phyloP scores from a whole-genome alignment of 2,329 filamentous ascomycete species.

The Microsporum audouinii region DNA sequence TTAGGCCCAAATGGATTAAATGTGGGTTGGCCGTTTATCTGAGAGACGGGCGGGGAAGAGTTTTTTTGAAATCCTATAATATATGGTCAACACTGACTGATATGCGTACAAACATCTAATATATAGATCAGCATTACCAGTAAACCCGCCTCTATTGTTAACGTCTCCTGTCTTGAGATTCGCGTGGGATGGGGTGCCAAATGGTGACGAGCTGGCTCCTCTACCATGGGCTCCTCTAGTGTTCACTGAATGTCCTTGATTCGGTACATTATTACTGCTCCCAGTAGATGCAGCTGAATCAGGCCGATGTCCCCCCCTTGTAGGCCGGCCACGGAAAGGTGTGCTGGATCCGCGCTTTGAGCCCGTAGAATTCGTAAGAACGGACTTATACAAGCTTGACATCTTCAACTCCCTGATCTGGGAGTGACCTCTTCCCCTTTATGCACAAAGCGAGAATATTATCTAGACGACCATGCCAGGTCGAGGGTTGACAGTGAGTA shows the following conservation, averaged over 20 bases:
- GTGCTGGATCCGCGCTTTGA: neutral
- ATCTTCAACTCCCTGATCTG: neutral
- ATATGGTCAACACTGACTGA: neutral
- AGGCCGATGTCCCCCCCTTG: neutral
- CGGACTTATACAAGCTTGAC: constrained; percentile 2
- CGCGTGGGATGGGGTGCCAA: neutral
- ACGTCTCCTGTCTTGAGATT: neutral
- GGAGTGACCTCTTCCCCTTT: neutral
- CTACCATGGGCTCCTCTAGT: neutral
- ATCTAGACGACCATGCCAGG: neutral
- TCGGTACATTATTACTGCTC: neutral
- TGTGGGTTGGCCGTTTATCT: neutral
- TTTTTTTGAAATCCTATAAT: neutral
- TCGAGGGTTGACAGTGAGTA: neutral
- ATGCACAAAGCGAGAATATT: neutral
- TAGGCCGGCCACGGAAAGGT: neutral
- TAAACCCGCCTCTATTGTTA: neutral
- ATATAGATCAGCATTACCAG: neutral
- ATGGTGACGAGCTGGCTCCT: neutral
- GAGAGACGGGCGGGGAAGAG: neutral
- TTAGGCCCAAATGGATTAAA: neutral
- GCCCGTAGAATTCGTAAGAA: neutral
- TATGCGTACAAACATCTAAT: neutral
- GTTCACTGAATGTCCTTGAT: neutral
- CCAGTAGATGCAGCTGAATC: neutral